A percentile compares a stretch with the other conserved stretches of the same genome.
Evolutionary conservation across 2,329 filamentous ascomycete genomes (phyloP).

Genomic region (Pseudocercospora vitis): DNA sequence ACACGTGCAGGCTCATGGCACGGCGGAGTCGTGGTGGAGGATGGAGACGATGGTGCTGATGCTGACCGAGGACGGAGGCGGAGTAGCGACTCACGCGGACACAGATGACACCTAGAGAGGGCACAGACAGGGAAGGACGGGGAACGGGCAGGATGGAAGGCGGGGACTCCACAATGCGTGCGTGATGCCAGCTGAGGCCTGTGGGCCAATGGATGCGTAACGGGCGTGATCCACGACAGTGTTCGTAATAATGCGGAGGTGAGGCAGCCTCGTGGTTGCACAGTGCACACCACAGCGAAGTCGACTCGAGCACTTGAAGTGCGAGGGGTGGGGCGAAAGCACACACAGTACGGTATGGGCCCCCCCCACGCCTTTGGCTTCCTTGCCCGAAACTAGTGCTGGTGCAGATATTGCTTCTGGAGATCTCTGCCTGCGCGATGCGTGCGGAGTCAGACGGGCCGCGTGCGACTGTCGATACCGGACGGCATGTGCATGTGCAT

Average conservation of each 20-base stretch:
- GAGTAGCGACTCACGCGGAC: constrained; percentile 8
- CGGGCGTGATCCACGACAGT: neutral
- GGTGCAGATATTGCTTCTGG: neutral
- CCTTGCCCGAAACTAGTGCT: constrained; percentile 2
- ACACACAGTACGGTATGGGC: no score
- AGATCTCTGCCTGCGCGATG: neutral
- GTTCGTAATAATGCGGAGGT: neutral
- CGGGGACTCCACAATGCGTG: constrained; percentile 8
- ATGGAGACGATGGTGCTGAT: no score
- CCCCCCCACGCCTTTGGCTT: neutral
- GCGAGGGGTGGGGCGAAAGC: neutral
- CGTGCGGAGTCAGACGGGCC: no score
- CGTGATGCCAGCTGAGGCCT: constrained; percentile 6
- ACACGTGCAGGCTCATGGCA: constrained; percentile 4
- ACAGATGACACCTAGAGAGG: constrained; percentile 8
- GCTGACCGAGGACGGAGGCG: neutral
- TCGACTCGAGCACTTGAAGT: constrained; percentile 4
- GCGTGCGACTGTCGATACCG: no score
- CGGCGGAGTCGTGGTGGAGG: no score
- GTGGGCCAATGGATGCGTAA: neutral
- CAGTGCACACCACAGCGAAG: constrained; percentile 4
- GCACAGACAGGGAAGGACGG: constrained; percentile 9
- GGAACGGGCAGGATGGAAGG: constrained; percentile 11
- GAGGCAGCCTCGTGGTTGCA: constrained; percentile 3
- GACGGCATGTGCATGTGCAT: no score